Evolutionary conservation across 2,329 filamentous ascomycete genomes (phyloP).

Genomic region (Fusarium sp.): DNA sequence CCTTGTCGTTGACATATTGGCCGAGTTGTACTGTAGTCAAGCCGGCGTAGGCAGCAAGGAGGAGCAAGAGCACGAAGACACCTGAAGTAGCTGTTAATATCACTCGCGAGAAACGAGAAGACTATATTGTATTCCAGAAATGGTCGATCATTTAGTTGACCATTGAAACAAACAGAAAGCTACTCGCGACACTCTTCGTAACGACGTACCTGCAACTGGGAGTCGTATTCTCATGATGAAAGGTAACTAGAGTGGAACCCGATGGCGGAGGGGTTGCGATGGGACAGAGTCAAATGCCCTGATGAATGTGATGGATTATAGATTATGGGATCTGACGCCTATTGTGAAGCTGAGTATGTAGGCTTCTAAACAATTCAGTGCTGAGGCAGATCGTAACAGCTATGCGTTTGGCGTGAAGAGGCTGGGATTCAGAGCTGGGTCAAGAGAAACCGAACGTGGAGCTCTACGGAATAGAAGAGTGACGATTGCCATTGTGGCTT

Average conservation of each 20-base stretch:
- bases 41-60: constrained; percentile 83
- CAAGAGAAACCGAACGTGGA: constrained; percentile 22
- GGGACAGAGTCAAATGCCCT: not conserved
- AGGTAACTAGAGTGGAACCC: constrained; percentile 12
- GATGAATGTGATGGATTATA: not conserved
- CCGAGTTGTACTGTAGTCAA: constrained; percentile 74
- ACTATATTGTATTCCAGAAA: not conserved
- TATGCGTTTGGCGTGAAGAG: constrained; percentile 21
- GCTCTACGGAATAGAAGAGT: constrained; percentile 19
- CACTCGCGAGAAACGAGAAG: not conserved
- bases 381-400: constrained; percentile 9
- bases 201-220: constrained; percentile 82
- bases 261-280: not conserved
- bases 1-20: constrained; percentile 83
- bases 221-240: constrained; percentile 82
- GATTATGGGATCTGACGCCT: not conserved
- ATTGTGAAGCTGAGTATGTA: not conserved
- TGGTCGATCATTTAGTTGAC: not conserved
- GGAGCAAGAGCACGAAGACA: constrained; percentile 76
- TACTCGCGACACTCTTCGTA: constrained; percentile 1
- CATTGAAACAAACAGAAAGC: not conserved
- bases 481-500: constrained; percentile 33
- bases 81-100: constrained; percentile 59
- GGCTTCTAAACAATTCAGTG: not conserved
- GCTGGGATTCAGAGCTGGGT: constrained; percentile 33